phyloP scores from a whole-genome alignment of 1,284 basidiomycete species.

The Gymnopus androsaceus region DNA sequence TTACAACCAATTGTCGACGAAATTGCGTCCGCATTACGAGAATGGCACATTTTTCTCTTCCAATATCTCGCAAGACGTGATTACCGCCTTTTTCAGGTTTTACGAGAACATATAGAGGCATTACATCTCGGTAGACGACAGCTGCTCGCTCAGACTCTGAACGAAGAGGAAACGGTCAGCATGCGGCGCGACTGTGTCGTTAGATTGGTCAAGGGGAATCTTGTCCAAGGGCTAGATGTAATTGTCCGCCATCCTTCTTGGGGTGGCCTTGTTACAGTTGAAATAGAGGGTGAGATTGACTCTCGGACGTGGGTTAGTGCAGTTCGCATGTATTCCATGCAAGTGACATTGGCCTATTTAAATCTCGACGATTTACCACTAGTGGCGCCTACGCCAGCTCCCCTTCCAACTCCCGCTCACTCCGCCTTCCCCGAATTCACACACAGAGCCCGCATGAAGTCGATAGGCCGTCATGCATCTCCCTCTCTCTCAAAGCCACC shows the following conservation, averaged over 20 bases:
- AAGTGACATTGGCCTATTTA: conserved; percentile 81
- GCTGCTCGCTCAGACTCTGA: conserved; percentile 86
- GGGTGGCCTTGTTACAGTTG: conserved; percentile 86
- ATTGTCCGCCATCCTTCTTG: conserved; percentile 93
- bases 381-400: conserved; percentile 42
- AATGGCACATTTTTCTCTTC: conserved; percentile 94
- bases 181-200: conserved; percentile 87
- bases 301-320: conserved; percentile 81
- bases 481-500: conserved; percentile 37
- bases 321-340: conserved; percentile 87
- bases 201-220: conserved; percentile 86
- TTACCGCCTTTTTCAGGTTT: conserved; percentile 86
- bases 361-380: conserved; percentile 48
- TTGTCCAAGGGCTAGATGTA: conserved; percentile 90
- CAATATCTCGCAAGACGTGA: conserved; percentile 87
- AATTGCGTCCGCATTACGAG: conserved; percentile 92
- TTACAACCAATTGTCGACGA: conserved; percentile 94
- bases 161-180: conserved; percentile 82
- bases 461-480: conserved; percentile 47
- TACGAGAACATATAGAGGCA: conserved; percentile 89
- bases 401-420: conserved; percentile 62
- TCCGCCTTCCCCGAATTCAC: conserved; percentile 66
- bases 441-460: conserved; percentile 50
- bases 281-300: conserved; percentile 77
- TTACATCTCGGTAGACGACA: conserved; percentile 89